Percentiles rank a stretch among this genome's conserved stretches.
phyloP scores from a whole-genome alignment of 768 basidiomycete species.

The Atractiella rhizophila region DNA sequence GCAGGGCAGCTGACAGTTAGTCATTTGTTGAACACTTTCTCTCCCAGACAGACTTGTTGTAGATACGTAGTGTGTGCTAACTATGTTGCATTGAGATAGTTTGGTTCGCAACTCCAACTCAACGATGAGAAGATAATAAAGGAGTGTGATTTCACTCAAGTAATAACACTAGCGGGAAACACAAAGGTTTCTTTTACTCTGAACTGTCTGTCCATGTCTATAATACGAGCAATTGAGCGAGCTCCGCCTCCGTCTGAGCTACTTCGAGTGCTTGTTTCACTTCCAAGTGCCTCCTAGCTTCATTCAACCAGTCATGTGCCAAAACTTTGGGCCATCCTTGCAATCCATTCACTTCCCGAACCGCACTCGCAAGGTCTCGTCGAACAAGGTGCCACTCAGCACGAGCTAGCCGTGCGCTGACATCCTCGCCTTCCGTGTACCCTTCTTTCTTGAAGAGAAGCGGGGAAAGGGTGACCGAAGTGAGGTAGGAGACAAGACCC shows the following conservation, averaged over 20 bases:
- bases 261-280: slow-evolving; percentile 82
- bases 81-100: no score
- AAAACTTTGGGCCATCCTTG: slow-evolving; percentile 34
- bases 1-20: no score
- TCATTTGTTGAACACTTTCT: no score
- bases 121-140: no score
- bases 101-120: no score
- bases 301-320: slow-evolving; percentile 57
- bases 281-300: slow-evolving; percentile 62
- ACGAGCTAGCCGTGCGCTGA: slow-evolving; percentile 58
- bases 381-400: slow-evolving; percentile 73
- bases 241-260: slow-evolving; percentile 56
- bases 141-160: no score
- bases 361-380: slow-evolving; percentile 67
- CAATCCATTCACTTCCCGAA: slow-evolving; percentile 50
- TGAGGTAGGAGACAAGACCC: slow-evolving; percentile 61
- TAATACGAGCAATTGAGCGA: slow-evolving; percentile 24
- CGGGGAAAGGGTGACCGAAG: slow-evolving; percentile 47
- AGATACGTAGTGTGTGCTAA: no score
- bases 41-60: no score
- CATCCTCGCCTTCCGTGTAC: slow-evolving; percentile 50
- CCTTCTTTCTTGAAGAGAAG: slow-evolving; percentile 61
- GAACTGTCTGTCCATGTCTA: no score
- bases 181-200: no score
- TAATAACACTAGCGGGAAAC: no score